These are phyloP conservation scores for Fusarium tupiense DNA, from an alignment of 2,329 filamentous ascomycete genomes.

Conservation along the genomic window DNA sequence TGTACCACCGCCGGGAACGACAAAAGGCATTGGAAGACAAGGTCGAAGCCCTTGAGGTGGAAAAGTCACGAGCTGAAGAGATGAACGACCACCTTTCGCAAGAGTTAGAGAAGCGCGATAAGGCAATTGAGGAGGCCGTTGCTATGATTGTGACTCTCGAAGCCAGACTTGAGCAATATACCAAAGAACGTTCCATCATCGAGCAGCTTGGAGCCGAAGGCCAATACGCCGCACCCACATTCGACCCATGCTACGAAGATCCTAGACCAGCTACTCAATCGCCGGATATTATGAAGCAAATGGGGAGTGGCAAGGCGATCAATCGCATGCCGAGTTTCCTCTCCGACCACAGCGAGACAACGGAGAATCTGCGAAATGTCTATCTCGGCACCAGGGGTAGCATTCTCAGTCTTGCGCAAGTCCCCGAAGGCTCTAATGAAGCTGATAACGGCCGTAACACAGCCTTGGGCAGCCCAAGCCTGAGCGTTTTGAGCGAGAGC, in stretches of 20 bases:
- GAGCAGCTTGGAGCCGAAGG: slow-evolving; percentile 59
- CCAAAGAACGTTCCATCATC: slow-evolving; percentile 64
- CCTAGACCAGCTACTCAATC: slow-evolving; percentile 26
- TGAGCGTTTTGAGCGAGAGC: slow-evolving; percentile 74
- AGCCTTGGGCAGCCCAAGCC: slow-evolving; percentile 64
- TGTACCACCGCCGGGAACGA: slow-evolving; percentile 74
- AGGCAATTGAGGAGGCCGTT: slow-evolving; percentile 76
- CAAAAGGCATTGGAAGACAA: slow-evolving; percentile 68
- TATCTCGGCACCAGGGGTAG: slow-evolving; percentile 63
- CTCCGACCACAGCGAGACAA: slow-evolving; percentile 67
- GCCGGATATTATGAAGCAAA: slow-evolving; percentile 31
- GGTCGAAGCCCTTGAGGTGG: slow-evolving; percentile 63
- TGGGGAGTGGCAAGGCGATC: slow-evolving; percentile 53
- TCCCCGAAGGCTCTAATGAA: slow-evolving; percentile 52
- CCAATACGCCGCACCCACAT: slow-evolving; percentile 46
- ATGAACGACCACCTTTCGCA: slow-evolving; percentile 67
- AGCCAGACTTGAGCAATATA: slow-evolving; percentile 63
- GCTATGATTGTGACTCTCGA: slow-evolving; percentile 74
- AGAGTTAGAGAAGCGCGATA: slow-evolving; percentile 74
- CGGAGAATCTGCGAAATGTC: slow-evolving; percentile 69
- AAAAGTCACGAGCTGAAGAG: slow-evolving; percentile 64
- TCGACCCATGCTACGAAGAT: slow-evolving; percentile 43
- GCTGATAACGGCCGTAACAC: slow-evolving; percentile 39
- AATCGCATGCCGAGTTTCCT: slow-evolving; percentile 72
- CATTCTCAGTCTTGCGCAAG: slow-evolving; percentile 59